phyloP scores from a whole-genome alignment of 2,329 filamentous ascomycete genomes.

The Verticillium nubilum region DNA sequence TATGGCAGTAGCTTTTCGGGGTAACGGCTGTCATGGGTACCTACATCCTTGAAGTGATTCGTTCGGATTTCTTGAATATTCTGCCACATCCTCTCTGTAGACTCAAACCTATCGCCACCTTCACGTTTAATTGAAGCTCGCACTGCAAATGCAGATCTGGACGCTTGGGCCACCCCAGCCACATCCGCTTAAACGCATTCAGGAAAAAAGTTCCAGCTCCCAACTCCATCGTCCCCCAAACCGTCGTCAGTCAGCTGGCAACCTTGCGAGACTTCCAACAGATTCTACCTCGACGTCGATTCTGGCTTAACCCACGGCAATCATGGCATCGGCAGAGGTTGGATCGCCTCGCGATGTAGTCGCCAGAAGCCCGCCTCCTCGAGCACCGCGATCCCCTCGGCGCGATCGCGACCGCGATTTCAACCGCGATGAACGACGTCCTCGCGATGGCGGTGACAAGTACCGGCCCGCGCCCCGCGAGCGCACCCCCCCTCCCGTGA shows the following conservation, averaged over 20 bases:
- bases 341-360: slow-evolving; percentile 24
- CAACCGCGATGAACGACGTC: slow-evolving; percentile 24
- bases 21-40: too few relatives aligned
- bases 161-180: background rate
- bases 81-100: too few relatives aligned
- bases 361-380: background rate
- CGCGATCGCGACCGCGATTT: slow-evolving; percentile 11
- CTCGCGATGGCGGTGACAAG: slow-evolving; percentile 33
- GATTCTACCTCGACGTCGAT: background rate
- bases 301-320: slow-evolving; percentile 3
- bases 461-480: slow-evolving; percentile 37
- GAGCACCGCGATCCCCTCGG: slow-evolving; percentile 7
- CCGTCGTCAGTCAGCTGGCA: background rate
- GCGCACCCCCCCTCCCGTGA: slow-evolving; percentile 31
- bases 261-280: background rate
- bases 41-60: too few relatives aligned
- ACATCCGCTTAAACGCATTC: background rate
- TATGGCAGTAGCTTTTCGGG: too few relatives aligned
- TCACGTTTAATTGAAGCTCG: background rate
- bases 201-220: background rate
- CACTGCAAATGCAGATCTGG: background rate
- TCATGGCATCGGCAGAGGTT: slow-evolving; percentile 41
- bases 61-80: too few relatives aligned
- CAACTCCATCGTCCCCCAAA: background rate
- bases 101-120: too few relatives aligned